Base-by-base conservation (phyloP, 495 filamentous ascomycete species). In the Trichodelitschia bisporula region DNA sequence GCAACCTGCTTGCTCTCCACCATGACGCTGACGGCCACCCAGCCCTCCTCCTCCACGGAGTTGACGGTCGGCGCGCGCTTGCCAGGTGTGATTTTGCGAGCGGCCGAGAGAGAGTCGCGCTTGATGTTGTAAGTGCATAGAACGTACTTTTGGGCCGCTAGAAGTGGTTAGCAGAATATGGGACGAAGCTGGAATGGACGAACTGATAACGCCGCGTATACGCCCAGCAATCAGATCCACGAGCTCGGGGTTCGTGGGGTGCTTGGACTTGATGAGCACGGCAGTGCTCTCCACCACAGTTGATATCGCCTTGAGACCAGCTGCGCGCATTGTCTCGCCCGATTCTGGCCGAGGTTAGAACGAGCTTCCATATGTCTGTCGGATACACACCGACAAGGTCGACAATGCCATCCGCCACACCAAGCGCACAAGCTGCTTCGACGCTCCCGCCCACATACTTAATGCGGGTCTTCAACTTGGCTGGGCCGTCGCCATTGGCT, bases 251-350 rank as follows among this genome's bases (percentile, higher is more conserved):
- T 86, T 75, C 39, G 72, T 73, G n/a, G 84, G 71, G 37, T 68
- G 59, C 40, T 72, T 83, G 19, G 83, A 91, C 54, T 83, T 84
- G 57, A 97, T 82, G 19, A 97, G 64, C 16, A 92, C 65, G 15
- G 86, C 82, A 2, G 69, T 78, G 33, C 72, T 78, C 31, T 75
- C 68, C 17, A 92, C 59, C 12, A 97, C 80, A 2, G 86, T 97
- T 37, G 80, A 82, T 44, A 97, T 92, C 36, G 89, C 67, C 50
- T 86, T 89, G 26, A 97, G 61, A n/a, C 89, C 89, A 19, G 84
- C 84, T 2, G 82, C 86, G 43, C 73, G 79, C 86, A 97, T 97
- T 8, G 86, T 97, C 46, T 93, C 83, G 29, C 86, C 86, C 21
- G 86, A 97, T 65, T 97, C 86, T 92, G 36, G 3, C 18, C 21